Evolutionary conservation across 2,329 filamentous ascomycete species (phyloP).

Genomic region (Aspergillus fumigatiaffinis): DNA sequence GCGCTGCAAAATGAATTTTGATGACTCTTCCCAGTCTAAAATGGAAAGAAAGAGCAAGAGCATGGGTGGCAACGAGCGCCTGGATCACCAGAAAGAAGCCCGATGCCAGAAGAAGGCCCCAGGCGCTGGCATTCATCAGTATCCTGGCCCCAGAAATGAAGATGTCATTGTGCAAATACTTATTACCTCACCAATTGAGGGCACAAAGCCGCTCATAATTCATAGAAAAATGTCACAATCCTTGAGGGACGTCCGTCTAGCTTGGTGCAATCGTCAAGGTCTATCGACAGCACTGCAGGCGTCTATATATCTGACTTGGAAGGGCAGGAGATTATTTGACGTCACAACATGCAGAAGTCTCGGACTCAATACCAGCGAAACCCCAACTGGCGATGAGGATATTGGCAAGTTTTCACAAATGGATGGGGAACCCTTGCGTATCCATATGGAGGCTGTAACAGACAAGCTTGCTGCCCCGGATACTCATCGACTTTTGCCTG

Average conservation of each 20-base stretch:
- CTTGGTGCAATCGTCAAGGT: conserved; percentile 65
- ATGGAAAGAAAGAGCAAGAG: neutral
- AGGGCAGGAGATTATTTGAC: conserved; percentile 66
- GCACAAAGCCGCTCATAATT: conserved; percentile 58
- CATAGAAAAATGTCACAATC: conserved; percentile 64
- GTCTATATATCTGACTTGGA: conserved; percentile 74
- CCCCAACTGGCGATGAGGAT: conserved; percentile 34
- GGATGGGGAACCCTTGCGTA: conserved; percentile 51
- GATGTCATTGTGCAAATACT: conserved; percentile 60
- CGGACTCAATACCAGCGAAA: conserved; percentile 51
- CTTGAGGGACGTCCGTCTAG: conserved; percentile 62
- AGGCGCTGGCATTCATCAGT: neutral
- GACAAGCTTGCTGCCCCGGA: conserved; percentile 41
- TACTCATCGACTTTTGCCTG: conserved; percentile 1
- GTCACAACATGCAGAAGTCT: conserved; percentile 69
- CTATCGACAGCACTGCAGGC: conserved; percentile 48
- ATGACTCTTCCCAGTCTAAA: neutral
- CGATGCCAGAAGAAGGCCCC: neutral
- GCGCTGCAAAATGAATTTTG: neutral
- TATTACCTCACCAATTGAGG: conserved; percentile 63
- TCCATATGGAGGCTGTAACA: conserved; percentile 78
- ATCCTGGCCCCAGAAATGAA: conserved; percentile 9
- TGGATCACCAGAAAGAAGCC: neutral
- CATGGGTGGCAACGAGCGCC: neutral
- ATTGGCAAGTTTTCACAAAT: conserved; percentile 45